Percentiles rank a stretch among this genome's conserved stretches.
Conservation (phyloP, 139 green algal genomes). For the Haematococcus sp. region DNA sequence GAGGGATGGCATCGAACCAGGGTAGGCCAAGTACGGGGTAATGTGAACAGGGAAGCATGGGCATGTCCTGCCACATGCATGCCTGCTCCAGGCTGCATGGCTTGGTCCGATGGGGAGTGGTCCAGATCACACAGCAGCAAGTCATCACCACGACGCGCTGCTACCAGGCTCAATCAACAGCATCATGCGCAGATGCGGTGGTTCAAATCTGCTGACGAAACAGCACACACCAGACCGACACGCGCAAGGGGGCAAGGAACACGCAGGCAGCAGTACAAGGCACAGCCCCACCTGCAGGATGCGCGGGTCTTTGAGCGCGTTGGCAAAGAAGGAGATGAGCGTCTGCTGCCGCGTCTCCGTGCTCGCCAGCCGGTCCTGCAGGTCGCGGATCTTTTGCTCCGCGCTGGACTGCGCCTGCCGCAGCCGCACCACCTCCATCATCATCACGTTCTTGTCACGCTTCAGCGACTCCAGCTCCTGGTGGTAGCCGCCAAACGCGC, state of each 20-base stretch:
- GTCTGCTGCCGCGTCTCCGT: constrained; percentile 79
- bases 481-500: constrained; percentile 68
- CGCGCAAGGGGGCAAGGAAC: constrained; percentile 30
- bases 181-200: too few relatives aligned
- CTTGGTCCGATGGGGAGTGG: too few relatives aligned
- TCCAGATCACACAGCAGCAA: too few relatives aligned
- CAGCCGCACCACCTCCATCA: constrained; percentile 84
- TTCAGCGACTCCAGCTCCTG: constrained; percentile 84
- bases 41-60: too few relatives aligned
- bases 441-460: constrained; percentile 84
- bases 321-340: constrained; percentile 80
- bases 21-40: too few relatives aligned
- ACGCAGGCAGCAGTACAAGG: too few relatives aligned
- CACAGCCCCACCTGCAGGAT: constrained; percentile 68
- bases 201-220: not conserved
- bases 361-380: constrained; percentile 64
- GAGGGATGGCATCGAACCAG: too few relatives aligned
- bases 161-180: too few relatives aligned
- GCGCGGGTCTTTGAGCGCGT: constrained; percentile 75
- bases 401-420: constrained; percentile 68
- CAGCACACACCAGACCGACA: constrained; percentile 37
- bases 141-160: too few relatives aligned
- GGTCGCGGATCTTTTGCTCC: constrained; percentile 54
- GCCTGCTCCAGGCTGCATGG: too few relatives aligned
- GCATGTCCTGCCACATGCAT: not conserved